A percentile compares a stretch with the other conserved stretches of the same genome.
These are phyloP conservation scores for Ogataea allantospora DNA, from an alignment of 805 yeast species.

Conservation along the genomic window DNA sequence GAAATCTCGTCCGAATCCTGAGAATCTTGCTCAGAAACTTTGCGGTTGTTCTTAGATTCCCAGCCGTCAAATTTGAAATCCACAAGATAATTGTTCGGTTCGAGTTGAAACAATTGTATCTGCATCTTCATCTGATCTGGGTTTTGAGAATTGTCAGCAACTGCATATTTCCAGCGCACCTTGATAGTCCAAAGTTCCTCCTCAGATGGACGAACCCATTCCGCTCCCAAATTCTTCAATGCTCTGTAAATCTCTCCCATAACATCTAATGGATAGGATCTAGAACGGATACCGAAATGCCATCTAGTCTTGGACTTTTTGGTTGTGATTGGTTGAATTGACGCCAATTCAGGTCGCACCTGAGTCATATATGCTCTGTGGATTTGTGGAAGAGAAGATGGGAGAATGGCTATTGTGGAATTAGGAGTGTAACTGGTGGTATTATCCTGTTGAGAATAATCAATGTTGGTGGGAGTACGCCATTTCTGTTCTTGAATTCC, in stretches of 20 bases:
- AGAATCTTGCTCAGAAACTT: slow-evolving; percentile 28
- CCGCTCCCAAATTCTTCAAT: slow-evolving; percentile 88
- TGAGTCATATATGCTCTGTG: slow-evolving; percentile 88
- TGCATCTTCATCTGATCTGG: slow-evolving; percentile 93
- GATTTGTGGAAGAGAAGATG: slow-evolving; percentile 90
- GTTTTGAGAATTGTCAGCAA: slow-evolving; percentile 28
- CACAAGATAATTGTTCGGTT: slow-evolving; percentile 91
- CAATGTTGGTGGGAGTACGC: slow-evolving; percentile 33
- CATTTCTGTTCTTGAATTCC: slow-evolving; percentile 22
- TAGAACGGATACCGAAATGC: slow-evolving; percentile 97
- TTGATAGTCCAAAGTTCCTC: slow-evolving; percentile 95
- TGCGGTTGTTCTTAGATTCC: slow-evolving; percentile 54
- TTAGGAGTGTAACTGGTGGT: slow-evolving; percentile 51
- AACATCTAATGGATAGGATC: slow-evolving; percentile 95
- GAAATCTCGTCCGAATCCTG: slow-evolving; percentile 68
- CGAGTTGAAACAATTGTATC: slow-evolving; percentile 91
- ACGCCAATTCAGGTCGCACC: slow-evolving; percentile 31
- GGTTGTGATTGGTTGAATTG: slow-evolving; percentile 48
- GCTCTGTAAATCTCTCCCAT: slow-evolving; percentile 99
- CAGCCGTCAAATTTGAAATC: slow-evolving; percentile 98
- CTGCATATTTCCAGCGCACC: slow-evolving; percentile 85
- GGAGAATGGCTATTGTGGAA: slow-evolving; percentile 87
- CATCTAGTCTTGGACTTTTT: slow-evolving; percentile 93
- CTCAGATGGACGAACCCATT: slow-evolving; percentile 94
- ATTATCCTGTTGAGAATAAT: slow-evolving; percentile 26